Conservation (phyloP, 108 stramenopile genomes). For the Chaetoceros muelleri region DNA sequence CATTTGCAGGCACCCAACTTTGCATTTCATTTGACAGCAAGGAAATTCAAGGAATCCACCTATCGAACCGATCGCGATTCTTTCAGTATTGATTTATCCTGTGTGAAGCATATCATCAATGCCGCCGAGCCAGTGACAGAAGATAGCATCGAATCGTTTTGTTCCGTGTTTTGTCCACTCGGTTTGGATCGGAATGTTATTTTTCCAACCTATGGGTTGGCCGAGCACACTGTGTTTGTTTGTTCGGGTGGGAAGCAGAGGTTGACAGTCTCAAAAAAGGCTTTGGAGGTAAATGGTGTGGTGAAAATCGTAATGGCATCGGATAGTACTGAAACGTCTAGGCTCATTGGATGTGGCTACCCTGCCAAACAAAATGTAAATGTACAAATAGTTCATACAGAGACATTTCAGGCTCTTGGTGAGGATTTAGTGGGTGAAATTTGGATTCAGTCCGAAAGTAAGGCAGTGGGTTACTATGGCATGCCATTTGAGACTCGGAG, state of each 20-base stretch:
- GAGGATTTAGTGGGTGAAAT: conserved; percentile 84
- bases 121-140: conserved; percentile 93
- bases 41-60: conserved; percentile 62
- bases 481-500: conserved; percentile 14
- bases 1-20: conserved; percentile 99
- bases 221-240: conserved; percentile 98
- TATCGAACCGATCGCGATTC: too few relatives aligned
- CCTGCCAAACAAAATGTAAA: conserved; percentile 58
- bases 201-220: conserved; percentile 93
- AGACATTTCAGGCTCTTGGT: conserved; percentile 24
- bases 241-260: conserved; percentile 73
- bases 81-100: conserved; percentile 58
- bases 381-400: conserved; percentile 69
- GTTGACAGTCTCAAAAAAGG: conserved; percentile 50
- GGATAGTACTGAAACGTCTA: conserved; percentile 8
- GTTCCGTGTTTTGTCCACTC: conserved; percentile 49
- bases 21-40: conserved; percentile 85
- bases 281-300: conserved; percentile 50
- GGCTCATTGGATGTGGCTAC: conserved; percentile 78
- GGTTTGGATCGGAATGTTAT: conserved; percentile 68
- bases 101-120: conserved; percentile 89
- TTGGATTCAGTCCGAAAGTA: conserved; percentile 83
- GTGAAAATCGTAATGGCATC: conserved; percentile 21
- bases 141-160: conserved; percentile 69
- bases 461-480: conserved; percentile 75